A percentile compares a stretch with the other conserved stretches of the same genome.
Conservation (phyloP, 2,329 filamentous ascomycete genomes). For the Hawksworthiomyces lignivorus region DNA sequence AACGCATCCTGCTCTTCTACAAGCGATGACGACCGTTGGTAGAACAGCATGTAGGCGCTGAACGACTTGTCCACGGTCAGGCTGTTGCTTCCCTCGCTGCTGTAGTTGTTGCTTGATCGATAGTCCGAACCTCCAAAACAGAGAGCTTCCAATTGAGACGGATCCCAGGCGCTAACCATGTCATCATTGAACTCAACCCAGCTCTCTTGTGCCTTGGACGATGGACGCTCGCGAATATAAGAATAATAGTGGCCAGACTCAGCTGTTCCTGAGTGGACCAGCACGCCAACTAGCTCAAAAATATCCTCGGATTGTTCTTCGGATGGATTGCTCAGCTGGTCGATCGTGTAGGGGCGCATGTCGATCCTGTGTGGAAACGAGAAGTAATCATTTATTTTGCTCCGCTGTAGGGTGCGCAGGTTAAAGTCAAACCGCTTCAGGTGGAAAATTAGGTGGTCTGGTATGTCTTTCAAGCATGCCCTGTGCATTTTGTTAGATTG, state of each 20-base stretch:
- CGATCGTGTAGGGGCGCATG: constrained; percentile 84
- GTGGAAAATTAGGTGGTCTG: constrained; percentile 92
- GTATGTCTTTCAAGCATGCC: constrained; percentile 84
- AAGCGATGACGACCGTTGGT: constrained; percentile 69
- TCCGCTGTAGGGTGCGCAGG: constrained; percentile 65
- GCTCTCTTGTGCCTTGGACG: constrained; percentile 29
- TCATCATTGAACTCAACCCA: constrained; percentile 97
- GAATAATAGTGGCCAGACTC: constrained; percentile 98
- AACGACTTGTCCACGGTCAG: constrained; percentile 58
- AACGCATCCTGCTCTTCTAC: constrained; percentile 43
- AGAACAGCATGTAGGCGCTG: constrained; percentile 98
- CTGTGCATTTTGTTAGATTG: constrained; percentile 31
- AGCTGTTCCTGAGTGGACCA: constrained; percentile 87
- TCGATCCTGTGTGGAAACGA: constrained; percentile 77
- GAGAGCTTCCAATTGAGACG: constrained; percentile 60
- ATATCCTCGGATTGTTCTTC: constrained; percentile 56
- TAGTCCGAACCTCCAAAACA: constrained; percentile 72
- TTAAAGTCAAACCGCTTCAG: constrained; percentile 85
- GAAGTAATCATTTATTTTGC: constrained; percentile 94
- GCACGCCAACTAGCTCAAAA: constrained; percentile 89
- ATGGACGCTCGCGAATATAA: constrained; percentile 75
- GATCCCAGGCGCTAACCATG: constrained; percentile 69
- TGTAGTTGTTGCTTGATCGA: constrained; percentile 31
- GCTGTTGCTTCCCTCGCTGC: constrained; percentile 36
- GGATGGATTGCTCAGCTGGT: constrained; percentile 62